Evolutionary conservation across 129 eudicot genomes (phyloP).

Genomic region (Centaurea solstitialis): DNA sequence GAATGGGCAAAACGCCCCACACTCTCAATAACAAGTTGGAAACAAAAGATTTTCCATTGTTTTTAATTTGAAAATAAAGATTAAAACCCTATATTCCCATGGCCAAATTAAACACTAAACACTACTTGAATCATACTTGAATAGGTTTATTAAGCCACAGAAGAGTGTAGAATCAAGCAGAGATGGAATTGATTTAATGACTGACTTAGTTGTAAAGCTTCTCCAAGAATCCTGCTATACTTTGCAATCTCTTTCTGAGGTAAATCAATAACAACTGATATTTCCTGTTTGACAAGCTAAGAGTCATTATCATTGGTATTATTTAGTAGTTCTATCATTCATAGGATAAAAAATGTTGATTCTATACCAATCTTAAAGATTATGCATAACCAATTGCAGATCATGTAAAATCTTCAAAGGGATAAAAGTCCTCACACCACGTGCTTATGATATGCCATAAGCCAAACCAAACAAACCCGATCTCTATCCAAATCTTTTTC

Average conservation of each 20-base stretch:
- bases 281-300: slow-evolving; percentile 62
- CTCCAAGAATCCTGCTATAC: slow-evolving; percentile 97
- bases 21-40: not conserved
- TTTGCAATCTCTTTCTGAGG: slow-evolving; percentile 99
- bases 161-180: slow-evolving; percentile 95
- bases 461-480: no score
- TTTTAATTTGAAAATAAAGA: not conserved
- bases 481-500: no score
- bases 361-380: not conserved
- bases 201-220: slow-evolving; percentile 94
- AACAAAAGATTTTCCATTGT: not conserved
- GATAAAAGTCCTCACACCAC: no score
- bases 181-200: slow-evolving; percentile 97
- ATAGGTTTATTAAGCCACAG: slow-evolving; percentile 98
- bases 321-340: not conserved
- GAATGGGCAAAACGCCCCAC: not conserved
- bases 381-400: not conserved
- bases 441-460: not conserved
- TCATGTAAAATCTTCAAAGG: not conserved
- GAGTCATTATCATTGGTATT: not conserved
- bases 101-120: not conserved
- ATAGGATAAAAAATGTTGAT: not conserved
- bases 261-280: slow-evolving; percentile 87
- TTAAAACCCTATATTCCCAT: not conserved
- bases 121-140: slow-evolving; percentile 48